Conservation (phyloP, 2,329 filamentous ascomycete genomes). For the Aspergillus arachidicola region DNA sequence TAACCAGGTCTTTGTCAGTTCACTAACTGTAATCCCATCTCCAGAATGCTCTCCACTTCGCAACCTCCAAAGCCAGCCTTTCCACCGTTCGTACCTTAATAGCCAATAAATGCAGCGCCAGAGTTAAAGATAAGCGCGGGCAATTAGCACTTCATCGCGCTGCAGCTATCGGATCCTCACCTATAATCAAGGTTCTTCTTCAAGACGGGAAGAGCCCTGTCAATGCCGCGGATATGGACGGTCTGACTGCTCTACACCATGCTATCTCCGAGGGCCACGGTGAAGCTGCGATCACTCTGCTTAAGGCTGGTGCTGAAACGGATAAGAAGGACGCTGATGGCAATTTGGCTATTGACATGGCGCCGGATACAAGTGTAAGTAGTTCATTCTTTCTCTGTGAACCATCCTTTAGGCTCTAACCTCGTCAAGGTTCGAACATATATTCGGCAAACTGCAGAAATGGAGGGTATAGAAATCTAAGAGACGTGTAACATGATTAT, state of each 20-base stretch:
- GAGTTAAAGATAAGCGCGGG: conserved; percentile 82
- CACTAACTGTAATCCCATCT: conserved; percentile 6
- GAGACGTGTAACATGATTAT: not conserved
- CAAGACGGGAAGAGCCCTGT: conserved; percentile 75
- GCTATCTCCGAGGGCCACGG: conserved; percentile 62
- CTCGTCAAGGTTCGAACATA: conserved; percentile 67
- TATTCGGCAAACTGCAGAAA: conserved; percentile 75
- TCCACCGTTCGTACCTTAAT: conserved; percentile 80
- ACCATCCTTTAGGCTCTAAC: conserved; percentile 9
- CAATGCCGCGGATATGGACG: conserved; percentile 79
- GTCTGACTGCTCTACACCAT: conserved; percentile 89
- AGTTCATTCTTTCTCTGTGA: not conserved
- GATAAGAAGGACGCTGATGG: conserved; percentile 76
- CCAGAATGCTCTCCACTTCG: conserved; percentile 86
- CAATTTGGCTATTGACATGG: conserved; percentile 73
- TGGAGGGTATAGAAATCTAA: conserved; percentile 71
- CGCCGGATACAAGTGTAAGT: conserved; percentile 80
- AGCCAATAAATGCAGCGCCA: conserved; percentile 71
- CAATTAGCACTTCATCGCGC: conserved; percentile 90
- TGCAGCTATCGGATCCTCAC: conserved; percentile 84
- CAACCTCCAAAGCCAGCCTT: conserved; percentile 85
- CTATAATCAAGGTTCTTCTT: conserved; percentile 79
- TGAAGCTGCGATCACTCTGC: conserved; percentile 77
- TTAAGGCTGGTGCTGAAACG: conserved; percentile 82
- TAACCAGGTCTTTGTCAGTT: not conserved